Conservation (phyloP, 1,284 basidiomycete genomes). For the Ceratobasidium papillatum region DNA sequence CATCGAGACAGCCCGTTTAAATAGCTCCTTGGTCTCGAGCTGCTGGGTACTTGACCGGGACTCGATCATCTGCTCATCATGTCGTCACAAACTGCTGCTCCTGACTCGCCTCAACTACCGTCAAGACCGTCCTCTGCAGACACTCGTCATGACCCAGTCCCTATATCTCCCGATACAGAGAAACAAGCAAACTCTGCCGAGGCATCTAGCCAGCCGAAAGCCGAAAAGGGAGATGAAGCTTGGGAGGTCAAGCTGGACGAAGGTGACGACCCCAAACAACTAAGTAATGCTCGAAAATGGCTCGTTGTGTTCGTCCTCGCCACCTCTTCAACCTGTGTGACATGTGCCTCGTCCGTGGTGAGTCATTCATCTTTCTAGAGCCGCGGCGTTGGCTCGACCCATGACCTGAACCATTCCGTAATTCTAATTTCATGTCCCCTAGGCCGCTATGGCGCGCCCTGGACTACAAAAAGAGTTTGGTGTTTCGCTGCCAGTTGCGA, state of each 20-base stretch:
- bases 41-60: background rate
- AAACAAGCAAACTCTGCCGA: background rate
- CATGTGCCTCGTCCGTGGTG: conserved; percentile 76
- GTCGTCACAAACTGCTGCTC: conserved; percentile 1
- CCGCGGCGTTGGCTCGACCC: background rate
- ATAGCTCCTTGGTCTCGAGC: background rate
- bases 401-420: conserved; percentile 34
- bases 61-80: background rate
- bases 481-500: conserved; percentile 70
- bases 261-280: conserved; percentile 61
- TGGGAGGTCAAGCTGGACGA: conserved; percentile 42
- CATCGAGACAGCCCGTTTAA: background rate
- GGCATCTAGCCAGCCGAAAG: background rate
- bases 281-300: conserved; percentile 64
- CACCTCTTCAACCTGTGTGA: conserved; percentile 66
- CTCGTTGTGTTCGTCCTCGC: conserved; percentile 64
- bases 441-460: conserved; percentile 73
- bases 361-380: conserved; percentile 47
- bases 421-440: background rate
- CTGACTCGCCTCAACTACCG: background rate
- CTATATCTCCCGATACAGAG: conserved; percentile 2
- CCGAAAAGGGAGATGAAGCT: conserved; percentile 24
- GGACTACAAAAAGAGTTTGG: conserved; percentile 68
- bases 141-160: conserved; percentile 8
- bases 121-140: conserved; percentile 25